Percentiles rank a stretch among this genome's conserved stretches.
Evolutionary conservation across 2,329 filamentous ascomycete species (phyloP).

Genomic region (Aspergillus costaricaensis): DNA sequence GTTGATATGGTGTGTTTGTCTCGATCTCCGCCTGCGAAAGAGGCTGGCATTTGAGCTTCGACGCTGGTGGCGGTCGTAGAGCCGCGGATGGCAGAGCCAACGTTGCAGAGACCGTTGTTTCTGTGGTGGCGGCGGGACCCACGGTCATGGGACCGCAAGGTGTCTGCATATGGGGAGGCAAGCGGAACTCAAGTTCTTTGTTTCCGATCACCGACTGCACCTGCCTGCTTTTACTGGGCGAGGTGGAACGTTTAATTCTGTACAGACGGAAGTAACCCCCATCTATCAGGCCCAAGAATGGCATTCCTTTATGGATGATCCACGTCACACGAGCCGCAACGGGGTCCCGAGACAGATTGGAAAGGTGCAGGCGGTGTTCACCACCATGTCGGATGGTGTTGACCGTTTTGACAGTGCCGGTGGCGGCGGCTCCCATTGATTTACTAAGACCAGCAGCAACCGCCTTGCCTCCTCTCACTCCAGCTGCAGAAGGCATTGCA

Average conservation of each 20-base stretch:
- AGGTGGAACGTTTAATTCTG: conserved; percentile 44
- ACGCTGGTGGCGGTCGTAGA: conserved; percentile 47
- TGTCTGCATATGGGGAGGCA: conserved; percentile 65
- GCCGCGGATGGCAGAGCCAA: conserved; percentile 44
- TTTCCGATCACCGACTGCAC: conserved; percentile 56
- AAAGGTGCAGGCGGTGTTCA: conserved; percentile 51
- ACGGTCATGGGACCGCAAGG: conserved; percentile 59
- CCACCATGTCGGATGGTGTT: conserved; percentile 51
- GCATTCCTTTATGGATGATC: conserved; percentile 45
- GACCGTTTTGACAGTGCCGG: conserved; percentile 52
- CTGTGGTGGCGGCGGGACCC: conserved; percentile 55
- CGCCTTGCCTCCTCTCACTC: conserved; percentile 49
- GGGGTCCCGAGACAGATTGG: conserved; percentile 41
- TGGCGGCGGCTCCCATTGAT: conserved; percentile 52
- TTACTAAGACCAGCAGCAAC: conserved; percentile 54
- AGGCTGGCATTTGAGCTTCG: conserved; percentile 52
- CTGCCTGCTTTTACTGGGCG: conserved; percentile 56
- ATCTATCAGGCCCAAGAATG: conserved; percentile 49
- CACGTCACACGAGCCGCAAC: conserved; percentile 49
- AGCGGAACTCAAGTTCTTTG: conserved; percentile 66
- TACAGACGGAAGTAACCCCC: conserved; percentile 49
- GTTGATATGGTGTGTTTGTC: conserved; percentile 91
- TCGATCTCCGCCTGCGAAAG: conserved; percentile 85
- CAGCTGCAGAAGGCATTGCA: conserved; percentile 49
- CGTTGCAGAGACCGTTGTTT: conserved; percentile 35